phyloP scores from a whole-genome alignment of 1,284 basidiomycete genomes.

The Cystobasidiaceae sp. region DNA sequence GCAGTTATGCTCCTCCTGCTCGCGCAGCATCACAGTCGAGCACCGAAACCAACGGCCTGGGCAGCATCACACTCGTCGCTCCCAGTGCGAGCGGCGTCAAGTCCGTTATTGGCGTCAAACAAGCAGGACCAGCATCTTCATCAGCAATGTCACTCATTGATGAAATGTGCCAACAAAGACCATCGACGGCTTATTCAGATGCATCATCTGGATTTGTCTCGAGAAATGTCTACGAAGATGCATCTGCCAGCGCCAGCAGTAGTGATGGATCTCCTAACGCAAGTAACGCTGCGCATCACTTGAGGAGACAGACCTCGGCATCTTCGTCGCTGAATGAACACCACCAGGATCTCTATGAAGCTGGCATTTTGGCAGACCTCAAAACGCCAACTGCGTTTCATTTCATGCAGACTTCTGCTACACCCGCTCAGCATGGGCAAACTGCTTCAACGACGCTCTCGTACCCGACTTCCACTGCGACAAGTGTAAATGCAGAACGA shows the following conservation, averaged over 20 bases:
- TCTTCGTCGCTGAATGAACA: background rate
- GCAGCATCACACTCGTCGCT: too few relatives aligned
- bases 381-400: slow-evolving; percentile 28
- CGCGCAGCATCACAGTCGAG: too few relatives aligned
- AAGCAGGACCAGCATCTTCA: too few relatives aligned
- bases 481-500: too few relatives aligned
- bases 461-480: too few relatives aligned
- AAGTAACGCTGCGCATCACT: background rate
- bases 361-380: slow-evolving; percentile 5
- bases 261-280: background rate
- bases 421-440: too few relatives aligned
- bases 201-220: background rate
- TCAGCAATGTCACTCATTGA: background rate
- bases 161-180: background rate
- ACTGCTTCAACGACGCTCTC: too few relatives aligned
- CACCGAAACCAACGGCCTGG: too few relatives aligned
- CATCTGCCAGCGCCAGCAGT: background rate
- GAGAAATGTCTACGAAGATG: background rate
- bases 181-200: background rate
- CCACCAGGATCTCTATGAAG: background rate
- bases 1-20: too few relatives aligned
- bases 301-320: background rate
- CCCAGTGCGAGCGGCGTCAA: too few relatives aligned
- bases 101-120: too few relatives aligned
- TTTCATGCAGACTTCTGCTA: background rate